Evolutionary conservation across 2,329 filamentous ascomycete genomes (phyloP).

Genomic region (Colletotrichum sublineola): DNA sequence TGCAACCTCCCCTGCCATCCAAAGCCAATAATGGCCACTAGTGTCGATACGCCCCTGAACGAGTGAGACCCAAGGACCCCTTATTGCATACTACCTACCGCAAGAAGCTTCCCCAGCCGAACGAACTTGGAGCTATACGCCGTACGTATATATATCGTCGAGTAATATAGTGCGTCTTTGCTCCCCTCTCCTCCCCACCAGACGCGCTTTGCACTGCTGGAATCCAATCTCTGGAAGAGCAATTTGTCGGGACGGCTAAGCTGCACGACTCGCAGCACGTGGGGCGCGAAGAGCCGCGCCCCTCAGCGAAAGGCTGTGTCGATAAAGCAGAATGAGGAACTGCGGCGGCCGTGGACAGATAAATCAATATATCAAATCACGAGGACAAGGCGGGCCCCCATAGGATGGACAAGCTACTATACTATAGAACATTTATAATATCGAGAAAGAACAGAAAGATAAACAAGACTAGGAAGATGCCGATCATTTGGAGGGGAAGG

Average conservation of each 20-base stretch:
- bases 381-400: no score
- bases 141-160: no score
- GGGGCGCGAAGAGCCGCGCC: conserved; percentile 4
- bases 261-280: conserved; percentile 26
- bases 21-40: background rate
- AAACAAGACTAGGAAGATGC: no score
- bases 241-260: background rate
- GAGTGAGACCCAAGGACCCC: background rate
- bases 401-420: no score
- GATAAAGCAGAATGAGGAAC: background rate
- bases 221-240: background rate
- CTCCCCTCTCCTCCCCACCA: background rate
- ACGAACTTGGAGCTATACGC: conserved; percentile 1
- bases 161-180: no score
- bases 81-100: background rate
- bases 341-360: no score
- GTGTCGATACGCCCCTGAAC: conserved; percentile 15
- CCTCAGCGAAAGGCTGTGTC: conserved; percentile 30
- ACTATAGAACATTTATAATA: no score
- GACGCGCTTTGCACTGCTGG: background rate
- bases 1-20: conserved; percentile 8
- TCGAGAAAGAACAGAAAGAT: background rate
- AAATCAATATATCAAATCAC: no score
- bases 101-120: conserved; percentile 6
- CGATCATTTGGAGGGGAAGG: no score